Base-by-base conservation (phyloP, 139 green algal genomes). In the Tetraselmis striata region DNA sequence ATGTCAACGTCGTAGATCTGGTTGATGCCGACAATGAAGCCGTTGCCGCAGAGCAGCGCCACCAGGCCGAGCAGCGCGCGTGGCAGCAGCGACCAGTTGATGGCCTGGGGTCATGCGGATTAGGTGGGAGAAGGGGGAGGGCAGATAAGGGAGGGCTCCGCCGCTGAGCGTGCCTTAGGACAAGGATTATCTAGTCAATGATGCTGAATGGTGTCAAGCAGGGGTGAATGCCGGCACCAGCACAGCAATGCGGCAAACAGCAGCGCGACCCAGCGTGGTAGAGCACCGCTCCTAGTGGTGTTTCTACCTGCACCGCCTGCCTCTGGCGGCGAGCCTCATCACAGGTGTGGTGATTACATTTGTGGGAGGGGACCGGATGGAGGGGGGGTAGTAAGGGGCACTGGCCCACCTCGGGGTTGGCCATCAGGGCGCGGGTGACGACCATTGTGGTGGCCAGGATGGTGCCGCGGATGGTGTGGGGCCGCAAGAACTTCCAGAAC, bases 21-120 rank as follows among this genome's bases (percentile, higher is more conserved):
- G 86, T 99, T 99, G 93, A 99, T 99, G 82, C 97, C 97, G 59
- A 99, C 97, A 81, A 99, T 99, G 91, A 97, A 99, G 29, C 96
- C 97, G 86, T 99, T 99, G 31, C 96, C 97, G 79, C 93, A 97
- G 76, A 99, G 91, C 81, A 98, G 90, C 2, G 95, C 95, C 23
- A 97, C 29, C 32, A 98, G 86, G 22, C 95, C 96, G 79, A 97
- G 84, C 28, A 95, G 82, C 1, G 97, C 97, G 0, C 88, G 84
- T 26, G 88, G 97, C 31, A 99, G 80, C 32, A 99, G 89, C 24
- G 79, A 86, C 95, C 96, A 98, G 83, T 98, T 91, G 76, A 99
- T 96, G 2, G 83, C 78, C 67, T 81, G 80, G 45, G 5, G 45
- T 18, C 45, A 18, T 18, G 45, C 45, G 45, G 18, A 67, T 67